Conservation (phyloP, 306 rosid genomes). For the Cicer arietinum region DNA sequence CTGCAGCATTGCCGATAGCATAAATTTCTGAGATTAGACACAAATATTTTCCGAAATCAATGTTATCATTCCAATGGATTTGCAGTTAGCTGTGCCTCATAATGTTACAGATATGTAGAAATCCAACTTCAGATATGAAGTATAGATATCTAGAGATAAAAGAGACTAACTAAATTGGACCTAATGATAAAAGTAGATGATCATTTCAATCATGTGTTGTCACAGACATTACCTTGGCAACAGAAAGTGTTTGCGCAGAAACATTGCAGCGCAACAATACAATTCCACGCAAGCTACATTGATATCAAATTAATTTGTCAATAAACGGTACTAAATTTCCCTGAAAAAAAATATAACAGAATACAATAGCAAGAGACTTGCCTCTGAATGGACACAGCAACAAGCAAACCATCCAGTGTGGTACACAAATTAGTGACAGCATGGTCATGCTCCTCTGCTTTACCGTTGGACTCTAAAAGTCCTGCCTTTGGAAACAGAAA, state of each 20-base stretch:
- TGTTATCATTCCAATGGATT: neutral
- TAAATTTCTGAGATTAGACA: conserved; percentile 9
- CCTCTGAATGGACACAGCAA: conserved; percentile 93
- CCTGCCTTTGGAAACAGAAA: conserved; percentile 77
- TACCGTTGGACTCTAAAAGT: conserved; percentile 64
- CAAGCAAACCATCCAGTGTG: conserved; percentile 60
- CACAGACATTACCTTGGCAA: conserved; percentile 64
- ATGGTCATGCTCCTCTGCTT: conserved; percentile 58
- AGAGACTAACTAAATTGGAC: conserved; percentile 17
- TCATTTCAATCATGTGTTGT: conserved; percentile 30
- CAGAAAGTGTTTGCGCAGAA: conserved; percentile 60
- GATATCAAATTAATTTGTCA: conserved; percentile 34
- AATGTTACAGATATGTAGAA: neutral
- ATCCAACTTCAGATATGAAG: conserved; percentile 30
- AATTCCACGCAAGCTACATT: conserved; percentile 84
- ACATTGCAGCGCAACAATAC: conserved; percentile 65
- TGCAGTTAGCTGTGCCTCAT: conserved; percentile 13
- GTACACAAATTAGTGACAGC: conserved; percentile 77
- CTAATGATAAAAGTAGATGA: conserved; percentile 22
- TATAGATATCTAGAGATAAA: neutral
- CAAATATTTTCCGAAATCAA: neutral
- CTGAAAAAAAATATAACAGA: conserved; percentile 7
- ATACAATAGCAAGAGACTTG: conserved; percentile 44
- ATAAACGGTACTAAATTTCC: conserved; percentile 33
- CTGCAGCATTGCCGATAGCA: conserved; percentile 49